Evolutionary conservation across 2,329 filamentous ascomycete genomes (phyloP), one percentile per base, ranked within the genome.

Genomic region (Phoma sp.): DNA sequence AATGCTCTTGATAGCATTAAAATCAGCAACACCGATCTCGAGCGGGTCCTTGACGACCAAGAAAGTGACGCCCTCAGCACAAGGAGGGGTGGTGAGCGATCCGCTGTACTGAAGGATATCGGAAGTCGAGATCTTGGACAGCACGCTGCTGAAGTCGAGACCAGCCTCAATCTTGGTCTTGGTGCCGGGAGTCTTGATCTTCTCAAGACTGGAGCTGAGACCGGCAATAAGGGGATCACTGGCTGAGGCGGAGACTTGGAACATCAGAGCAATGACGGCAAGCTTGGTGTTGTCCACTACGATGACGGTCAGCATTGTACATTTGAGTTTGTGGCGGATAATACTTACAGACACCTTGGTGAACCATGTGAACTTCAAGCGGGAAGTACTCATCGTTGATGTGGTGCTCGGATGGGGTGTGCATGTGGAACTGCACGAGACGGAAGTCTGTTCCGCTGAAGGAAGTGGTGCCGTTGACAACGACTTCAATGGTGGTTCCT

Each of bases 31-130:
- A 59, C 78, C 74, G 57, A 87, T 72, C 29, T 71, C 68, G 3
- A 86, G 66, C 30, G 80, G 78, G 50, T 81, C 61, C 55, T 77
- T 74, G 59, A 80, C 80, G 34, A 86, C 72, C 40, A 84, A 72
- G 77, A 84, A 87, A 9, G 71, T 75, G 18, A 87, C 74, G 21
- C 80, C 80, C 69, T 87, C 84, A 14, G 77, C 77, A 73, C 85
- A 87, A 4, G 85, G 85, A 17, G 86, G 85, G 0, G 84, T 87
- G 33, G 85, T 88, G 39, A 88, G 76, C 15, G 83, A 86, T 17
- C 85, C 85, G 11, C 72, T 69, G 75, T 87, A 88, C 53, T 78
- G 77, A 62, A 77, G 80, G 47, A 83, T 71, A 4, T 69, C 65
- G 9, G 74, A 74, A 20, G 75, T 69, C 2, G 69, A 46, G 39